Conservation (phyloP, 2,329 filamentous ascomycete species). For the Talaromyces pinophilus region DNA sequence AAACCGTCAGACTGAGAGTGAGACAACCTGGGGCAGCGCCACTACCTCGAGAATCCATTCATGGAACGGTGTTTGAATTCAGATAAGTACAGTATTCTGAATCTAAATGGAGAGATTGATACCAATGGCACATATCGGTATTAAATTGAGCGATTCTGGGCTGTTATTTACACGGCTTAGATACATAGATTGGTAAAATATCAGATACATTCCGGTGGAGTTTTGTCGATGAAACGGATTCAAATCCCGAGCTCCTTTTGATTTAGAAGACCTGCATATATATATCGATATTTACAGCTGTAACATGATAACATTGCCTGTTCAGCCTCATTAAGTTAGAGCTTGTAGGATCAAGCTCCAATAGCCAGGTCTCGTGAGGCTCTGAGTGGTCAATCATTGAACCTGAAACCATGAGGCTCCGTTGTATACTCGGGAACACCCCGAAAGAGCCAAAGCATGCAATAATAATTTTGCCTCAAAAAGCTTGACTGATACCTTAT, state of each 20-base stretch:
- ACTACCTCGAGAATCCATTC: neutral
- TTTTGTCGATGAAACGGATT: too few relatives aligned
- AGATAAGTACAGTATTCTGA: neutral
- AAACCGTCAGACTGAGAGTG: neutral
- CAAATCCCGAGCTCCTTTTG: too few relatives aligned
- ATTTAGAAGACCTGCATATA: too few relatives aligned
- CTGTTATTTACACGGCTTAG: too few relatives aligned
- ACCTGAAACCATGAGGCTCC: neutral
- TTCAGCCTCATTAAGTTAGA: neutral
- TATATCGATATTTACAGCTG: too few relatives aligned
- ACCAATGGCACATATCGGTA: neutral
- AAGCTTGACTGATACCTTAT: neutral
- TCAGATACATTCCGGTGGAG: too few relatives aligned
- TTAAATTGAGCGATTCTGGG: neutral
- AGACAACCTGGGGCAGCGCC: neutral
- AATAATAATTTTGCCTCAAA: neutral
- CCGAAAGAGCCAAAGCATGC: neutral
- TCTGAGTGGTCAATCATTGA: neutral
- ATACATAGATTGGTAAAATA: too few relatives aligned
- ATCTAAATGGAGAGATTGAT: neutral
- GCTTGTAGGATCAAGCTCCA: neutral
- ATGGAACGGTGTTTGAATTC: neutral
- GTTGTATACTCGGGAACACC: neutral
- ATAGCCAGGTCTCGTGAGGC: neutral
- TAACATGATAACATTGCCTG: too few relatives aligned